These are phyloP conservation scores for Viridothelium virens DNA, from an alignment of 495 filamentous ascomycete genomes.

Conservation along the genomic window DNA sequence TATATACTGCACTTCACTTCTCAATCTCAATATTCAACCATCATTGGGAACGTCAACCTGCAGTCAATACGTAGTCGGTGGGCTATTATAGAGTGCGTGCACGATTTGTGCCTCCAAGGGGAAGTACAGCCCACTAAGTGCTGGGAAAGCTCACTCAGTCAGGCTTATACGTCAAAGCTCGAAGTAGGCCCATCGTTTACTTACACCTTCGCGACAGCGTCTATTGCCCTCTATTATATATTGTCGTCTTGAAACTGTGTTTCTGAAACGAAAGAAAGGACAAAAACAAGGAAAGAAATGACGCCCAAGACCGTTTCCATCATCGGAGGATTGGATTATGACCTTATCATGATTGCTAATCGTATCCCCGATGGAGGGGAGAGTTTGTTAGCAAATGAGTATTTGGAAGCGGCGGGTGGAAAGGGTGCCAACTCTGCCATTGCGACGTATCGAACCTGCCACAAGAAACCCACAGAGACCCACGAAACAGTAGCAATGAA, in stretches of 20 bases:
- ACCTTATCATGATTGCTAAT: constrained; percentile 13
- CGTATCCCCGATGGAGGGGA: constrained; percentile 10
- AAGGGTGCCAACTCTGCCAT: constrained; percentile 97
- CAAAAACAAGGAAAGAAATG: background rate
- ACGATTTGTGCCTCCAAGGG: background rate
- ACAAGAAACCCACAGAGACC: constrained; percentile 29
- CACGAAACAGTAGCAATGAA: background rate
- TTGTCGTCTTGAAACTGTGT: background rate
- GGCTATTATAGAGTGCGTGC: background rate
- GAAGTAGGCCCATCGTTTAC: background rate
- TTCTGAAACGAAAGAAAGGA: background rate
- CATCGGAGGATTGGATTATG: constrained; percentile 11
- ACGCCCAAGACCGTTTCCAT: constrained; percentile 10
- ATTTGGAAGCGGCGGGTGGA: constrained; percentile 74
- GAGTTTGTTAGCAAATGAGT: constrained; percentile 45
- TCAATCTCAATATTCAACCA: background rate
- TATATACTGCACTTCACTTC: background rate
- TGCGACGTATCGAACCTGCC: constrained; percentile 59
- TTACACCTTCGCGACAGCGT: background rate
- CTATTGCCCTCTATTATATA: background rate
- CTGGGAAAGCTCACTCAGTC: background rate
- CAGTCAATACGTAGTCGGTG: background rate
- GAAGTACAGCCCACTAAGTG: background rate
- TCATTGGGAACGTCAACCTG: background rate
- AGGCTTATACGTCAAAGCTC: background rate